Percentiles rank a stretch among this genome's conserved stretches.
These are phyloP conservation scores for Cyclostephanos invisitatus DNA, from an alignment of 108 stramenopile genomes.

Conservation along the genomic window DNA sequence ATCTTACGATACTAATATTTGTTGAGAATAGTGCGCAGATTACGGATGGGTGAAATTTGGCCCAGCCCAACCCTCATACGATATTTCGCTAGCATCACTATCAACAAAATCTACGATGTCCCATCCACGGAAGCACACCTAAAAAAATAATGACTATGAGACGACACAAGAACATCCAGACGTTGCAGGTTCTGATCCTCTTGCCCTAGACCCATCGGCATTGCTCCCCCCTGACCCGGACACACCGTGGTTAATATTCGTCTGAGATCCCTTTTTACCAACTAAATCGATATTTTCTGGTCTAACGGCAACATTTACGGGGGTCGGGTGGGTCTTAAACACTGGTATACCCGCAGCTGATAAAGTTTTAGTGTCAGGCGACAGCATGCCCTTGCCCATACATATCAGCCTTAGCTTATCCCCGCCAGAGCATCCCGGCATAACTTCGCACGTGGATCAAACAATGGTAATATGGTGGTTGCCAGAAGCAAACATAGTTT, in stretches of 20 bases:
- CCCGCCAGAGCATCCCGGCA: constrained; percentile 65
- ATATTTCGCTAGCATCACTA: too few relatives aligned
- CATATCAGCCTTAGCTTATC: constrained; percentile 78
- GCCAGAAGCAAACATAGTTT: too few relatives aligned
- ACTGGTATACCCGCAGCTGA: constrained; percentile 70
- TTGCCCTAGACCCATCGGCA: constrained; percentile 10
- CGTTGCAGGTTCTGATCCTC: constrained; percentile 6
- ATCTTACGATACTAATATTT: too few relatives aligned
- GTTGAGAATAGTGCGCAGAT: too few relatives aligned
- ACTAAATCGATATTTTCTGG: constrained; percentile 40
- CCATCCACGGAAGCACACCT: too few relatives aligned
- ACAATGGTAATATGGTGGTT: background rate
- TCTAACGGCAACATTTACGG: constrained; percentile 78
- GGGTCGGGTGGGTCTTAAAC: constrained; percentile 89
- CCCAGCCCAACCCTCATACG: too few relatives aligned
- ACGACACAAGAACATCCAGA: constrained; percentile 34
- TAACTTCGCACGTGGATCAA: constrained; percentile 32
- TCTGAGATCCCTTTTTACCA: constrained; percentile 12
- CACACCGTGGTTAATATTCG: constrained; percentile 12
- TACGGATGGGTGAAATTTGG: too few relatives aligned
- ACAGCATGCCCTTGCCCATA: constrained; percentile 88
- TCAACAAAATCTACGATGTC: background rate
- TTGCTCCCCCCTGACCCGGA: constrained; percentile 27
- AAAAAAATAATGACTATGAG: background rate
- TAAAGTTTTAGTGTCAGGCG: constrained; percentile 77